These are phyloP conservation scores for Barbatosphaeria neglecta DNA, from an alignment of 495 filamentous ascomycete genomes.

Conservation along the genomic window DNA sequence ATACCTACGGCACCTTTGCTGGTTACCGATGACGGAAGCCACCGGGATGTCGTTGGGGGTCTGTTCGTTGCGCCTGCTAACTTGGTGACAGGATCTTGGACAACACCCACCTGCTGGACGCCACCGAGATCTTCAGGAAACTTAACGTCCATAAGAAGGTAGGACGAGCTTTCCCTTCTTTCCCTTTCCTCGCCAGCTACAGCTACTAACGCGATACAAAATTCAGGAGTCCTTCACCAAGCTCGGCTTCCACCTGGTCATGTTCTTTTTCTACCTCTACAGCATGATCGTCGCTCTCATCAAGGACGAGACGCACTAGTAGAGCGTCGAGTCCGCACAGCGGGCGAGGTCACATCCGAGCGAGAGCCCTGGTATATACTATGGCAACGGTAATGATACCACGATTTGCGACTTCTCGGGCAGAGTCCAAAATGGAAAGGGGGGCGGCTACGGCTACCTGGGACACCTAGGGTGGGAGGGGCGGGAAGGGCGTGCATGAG, in stretches of 20 bases:
- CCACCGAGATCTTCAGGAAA: slow-evolving; percentile 98
- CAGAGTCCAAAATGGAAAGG: neutral
- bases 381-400: neutral
- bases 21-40: too few species aligned
- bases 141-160: slow-evolving; percentile 99
- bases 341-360: neutral
- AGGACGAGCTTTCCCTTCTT: slow-evolving; percentile 6
- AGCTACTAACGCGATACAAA: neutral
- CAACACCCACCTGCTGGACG: slow-evolving; percentile 92
- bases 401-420: neutral
- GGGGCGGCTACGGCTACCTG: neutral
- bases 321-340: too few species aligned
- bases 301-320: slow-evolving; percentile 85
- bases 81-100: slow-evolving; percentile 65
- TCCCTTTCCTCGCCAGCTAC: neutral
- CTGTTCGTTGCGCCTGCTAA: neutral
- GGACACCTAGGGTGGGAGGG: neutral
- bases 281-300: slow-evolving; percentile 99
- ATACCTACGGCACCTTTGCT: too few species aligned
- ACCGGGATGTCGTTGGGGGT: too few species aligned
- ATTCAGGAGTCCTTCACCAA: slow-evolving; percentile 94
- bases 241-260: slow-evolving; percentile 94
- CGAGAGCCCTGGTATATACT: neutral
- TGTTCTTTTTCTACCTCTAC: slow-evolving; percentile 99
- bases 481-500: too few species aligned